phyloP scores from a whole-genome alignment of 352 stramenopile genomes.

The Phytophthora palmivora region DNA sequence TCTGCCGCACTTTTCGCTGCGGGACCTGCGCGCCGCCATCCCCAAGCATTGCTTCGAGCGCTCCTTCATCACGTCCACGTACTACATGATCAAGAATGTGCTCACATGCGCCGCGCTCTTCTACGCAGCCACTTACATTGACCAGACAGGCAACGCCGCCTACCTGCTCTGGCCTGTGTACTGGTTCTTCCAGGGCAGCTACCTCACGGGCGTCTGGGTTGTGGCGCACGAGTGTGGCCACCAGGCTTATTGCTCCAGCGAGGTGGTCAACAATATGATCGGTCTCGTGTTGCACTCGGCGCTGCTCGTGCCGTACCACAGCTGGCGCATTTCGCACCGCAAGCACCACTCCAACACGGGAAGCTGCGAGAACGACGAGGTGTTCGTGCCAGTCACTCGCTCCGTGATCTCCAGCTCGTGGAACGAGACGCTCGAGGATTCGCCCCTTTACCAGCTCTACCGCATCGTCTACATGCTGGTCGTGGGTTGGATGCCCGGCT shows the following conservation, averaged over 20 bases:
- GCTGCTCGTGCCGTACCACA: constrained; percentile 98
- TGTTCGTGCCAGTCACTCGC: constrained; percentile 94
- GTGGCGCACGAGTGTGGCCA: constrained; percentile 98
- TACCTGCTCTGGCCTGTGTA: constrained; percentile 94
- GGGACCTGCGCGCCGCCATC: constrained; percentile 92
- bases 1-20: constrained; percentile 87
- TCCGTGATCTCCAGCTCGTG: constrained; percentile 63
- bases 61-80: constrained; percentile 91
- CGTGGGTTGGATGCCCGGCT: constrained; percentile 97
- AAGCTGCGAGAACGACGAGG: constrained; percentile 96
- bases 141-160: constrained; percentile 50
- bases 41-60: constrained; percentile 97
- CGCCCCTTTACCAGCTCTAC: constrained; percentile 94
- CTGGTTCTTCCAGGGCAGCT: constrained; percentile 97
- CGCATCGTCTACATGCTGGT: constrained; percentile 94
- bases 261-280: constrained; percentile 96
- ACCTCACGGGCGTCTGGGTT: constrained; percentile 98
- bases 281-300: constrained; percentile 97
- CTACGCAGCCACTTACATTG: constrained; percentile 86
- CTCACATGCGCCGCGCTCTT: constrained; percentile 90
- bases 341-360: constrained; percentile 97
- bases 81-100: constrained; percentile 93
- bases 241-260: constrained; percentile 94
- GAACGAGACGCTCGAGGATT: constrained; percentile 92
- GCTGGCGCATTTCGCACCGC: constrained; percentile 96